These are phyloP conservation scores for Talaromyces sp. DNA, from an alignment of 2,329 filamentous ascomycete genomes.

Conservation along the genomic window DNA sequence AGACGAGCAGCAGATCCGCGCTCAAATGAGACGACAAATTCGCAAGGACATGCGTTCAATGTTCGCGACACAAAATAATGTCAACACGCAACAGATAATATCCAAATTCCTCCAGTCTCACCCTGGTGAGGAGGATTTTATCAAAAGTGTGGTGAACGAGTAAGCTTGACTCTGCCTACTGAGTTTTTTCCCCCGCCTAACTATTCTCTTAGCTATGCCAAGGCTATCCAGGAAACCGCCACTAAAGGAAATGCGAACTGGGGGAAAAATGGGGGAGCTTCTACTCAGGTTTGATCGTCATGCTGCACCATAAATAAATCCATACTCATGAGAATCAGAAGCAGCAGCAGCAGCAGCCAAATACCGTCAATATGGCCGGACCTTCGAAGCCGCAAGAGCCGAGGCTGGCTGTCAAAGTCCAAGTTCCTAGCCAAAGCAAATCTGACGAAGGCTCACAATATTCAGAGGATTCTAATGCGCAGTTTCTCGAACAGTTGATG, in stretches of 20 bases:
- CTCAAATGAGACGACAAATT: constrained; percentile 6
- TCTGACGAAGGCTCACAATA: background rate
- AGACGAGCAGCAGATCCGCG: background rate
- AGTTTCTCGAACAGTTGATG: background rate
- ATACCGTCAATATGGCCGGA: background rate
- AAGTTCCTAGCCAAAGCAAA: background rate
- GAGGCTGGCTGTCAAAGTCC: background rate
- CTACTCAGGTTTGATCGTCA: background rate
- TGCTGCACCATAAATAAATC: background rate
- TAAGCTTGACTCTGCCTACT: background rate
- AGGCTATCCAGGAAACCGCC: constrained; percentile 4
- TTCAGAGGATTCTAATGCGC: background rate
- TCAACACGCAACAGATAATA: constrained; percentile 4
- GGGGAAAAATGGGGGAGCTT: background rate
- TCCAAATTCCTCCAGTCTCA: background rate
- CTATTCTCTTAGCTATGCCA: constrained; percentile 4
- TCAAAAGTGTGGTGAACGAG: constrained; percentile 2
- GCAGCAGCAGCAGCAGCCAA: background rate
- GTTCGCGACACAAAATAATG: background rate
- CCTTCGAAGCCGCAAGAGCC: background rate
- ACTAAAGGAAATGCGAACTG: constrained; percentile 1
- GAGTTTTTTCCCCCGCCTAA: too few species aligned
- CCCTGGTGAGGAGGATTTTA: constrained; percentile 1
- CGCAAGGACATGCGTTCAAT: constrained; percentile 10
- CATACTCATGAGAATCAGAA: background rate